Conservation (phyloP, 176 grass and related monocot genomes). For the Oropetium thomaeum region DNA sequence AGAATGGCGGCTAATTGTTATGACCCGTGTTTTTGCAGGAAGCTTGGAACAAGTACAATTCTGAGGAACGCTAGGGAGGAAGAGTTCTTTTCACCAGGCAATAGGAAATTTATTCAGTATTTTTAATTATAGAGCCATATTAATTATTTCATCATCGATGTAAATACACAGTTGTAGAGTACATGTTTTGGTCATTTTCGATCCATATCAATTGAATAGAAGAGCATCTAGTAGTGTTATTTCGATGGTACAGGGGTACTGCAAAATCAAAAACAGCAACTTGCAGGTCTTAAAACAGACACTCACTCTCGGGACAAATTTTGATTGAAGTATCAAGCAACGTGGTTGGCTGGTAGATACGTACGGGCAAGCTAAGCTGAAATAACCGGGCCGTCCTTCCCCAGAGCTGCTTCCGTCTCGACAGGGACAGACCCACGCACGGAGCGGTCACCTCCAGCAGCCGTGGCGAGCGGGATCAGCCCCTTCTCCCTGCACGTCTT, state of each 20-base stretch:
- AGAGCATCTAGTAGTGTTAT: neutral
- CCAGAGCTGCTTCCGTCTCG: constrained; percentile 5
- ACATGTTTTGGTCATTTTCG: neutral
- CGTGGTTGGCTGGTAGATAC: neutral
- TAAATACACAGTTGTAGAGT: constrained; percentile 29
- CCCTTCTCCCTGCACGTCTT: constrained; percentile 67
- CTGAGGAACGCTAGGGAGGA: constrained; percentile 39
- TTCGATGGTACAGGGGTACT: neutral
- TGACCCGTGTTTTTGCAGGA: constrained; percentile 39
- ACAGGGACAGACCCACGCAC: neutral
- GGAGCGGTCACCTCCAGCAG: neutral
- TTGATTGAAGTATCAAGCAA: neutral
- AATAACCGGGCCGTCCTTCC: neutral
- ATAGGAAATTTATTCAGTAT: constrained; percentile 26
- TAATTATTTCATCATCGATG: constrained; percentile 24
- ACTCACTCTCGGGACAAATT: neutral
- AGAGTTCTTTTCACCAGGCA: neutral
- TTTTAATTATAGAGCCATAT: constrained; percentile 11
- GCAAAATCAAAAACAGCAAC: neutral
- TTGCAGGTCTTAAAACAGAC: neutral
- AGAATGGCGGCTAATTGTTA: constrained; percentile 11
- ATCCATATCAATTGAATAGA: constrained; percentile 24
- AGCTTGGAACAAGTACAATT: constrained; percentile 83
- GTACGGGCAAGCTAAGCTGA: neutral
- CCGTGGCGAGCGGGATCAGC: constrained; percentile 37